A percentile compares a stretch with the other conserved stretches of the same genome.
Conservation (phyloP, 1,284 basidiomycete species). For the Fomitopsis palustris region DNA sequence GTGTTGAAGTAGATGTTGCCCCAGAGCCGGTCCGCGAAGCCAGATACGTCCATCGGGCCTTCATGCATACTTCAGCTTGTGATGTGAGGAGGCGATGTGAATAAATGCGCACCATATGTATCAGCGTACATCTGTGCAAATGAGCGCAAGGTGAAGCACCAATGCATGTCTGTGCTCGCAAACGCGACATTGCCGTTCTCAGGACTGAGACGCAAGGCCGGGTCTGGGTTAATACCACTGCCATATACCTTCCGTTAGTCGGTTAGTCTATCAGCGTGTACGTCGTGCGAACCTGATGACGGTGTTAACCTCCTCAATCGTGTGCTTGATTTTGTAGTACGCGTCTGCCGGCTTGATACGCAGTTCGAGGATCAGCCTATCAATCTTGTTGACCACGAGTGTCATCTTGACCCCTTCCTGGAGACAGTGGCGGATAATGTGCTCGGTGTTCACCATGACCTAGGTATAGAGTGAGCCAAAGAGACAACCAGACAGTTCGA, state of each 20-base stretch:
- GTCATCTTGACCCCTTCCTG: constrained; percentile 90
- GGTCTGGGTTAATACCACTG: constrained; percentile 86
- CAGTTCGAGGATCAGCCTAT: constrained; percentile 94
- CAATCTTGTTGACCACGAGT: constrained; percentile 96
- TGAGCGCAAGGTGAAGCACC: constrained; percentile 94
- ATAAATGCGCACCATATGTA: constrained; percentile 64
- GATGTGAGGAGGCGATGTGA: not conserved
- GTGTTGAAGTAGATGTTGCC: constrained; percentile 95
- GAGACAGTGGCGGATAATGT: constrained; percentile 81
- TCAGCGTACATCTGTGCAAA: constrained; percentile 98
- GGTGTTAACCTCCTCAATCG: constrained; percentile 97
- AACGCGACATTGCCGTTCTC: constrained; percentile 98
- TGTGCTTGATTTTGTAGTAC: constrained; percentile 98
- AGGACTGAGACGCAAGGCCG: constrained; percentile 84
- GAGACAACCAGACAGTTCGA: no score
- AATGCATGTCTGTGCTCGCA: constrained; percentile 94
- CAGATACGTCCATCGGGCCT: constrained; percentile 62
- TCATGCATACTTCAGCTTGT: constrained; percentile 2
- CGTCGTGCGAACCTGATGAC: constrained; percentile 69
- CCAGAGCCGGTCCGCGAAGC: constrained; percentile 90
- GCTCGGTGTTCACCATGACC: constrained; percentile 90
- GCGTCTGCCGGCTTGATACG: constrained; percentile 95
- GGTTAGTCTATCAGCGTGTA: not conserved
- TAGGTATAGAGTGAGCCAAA: constrained; percentile 24
- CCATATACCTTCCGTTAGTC: not conserved